Evolutionary conservation across 163 green algal genomes (phyloP).

Genomic region (Scenedesmus sp.): DNA sequence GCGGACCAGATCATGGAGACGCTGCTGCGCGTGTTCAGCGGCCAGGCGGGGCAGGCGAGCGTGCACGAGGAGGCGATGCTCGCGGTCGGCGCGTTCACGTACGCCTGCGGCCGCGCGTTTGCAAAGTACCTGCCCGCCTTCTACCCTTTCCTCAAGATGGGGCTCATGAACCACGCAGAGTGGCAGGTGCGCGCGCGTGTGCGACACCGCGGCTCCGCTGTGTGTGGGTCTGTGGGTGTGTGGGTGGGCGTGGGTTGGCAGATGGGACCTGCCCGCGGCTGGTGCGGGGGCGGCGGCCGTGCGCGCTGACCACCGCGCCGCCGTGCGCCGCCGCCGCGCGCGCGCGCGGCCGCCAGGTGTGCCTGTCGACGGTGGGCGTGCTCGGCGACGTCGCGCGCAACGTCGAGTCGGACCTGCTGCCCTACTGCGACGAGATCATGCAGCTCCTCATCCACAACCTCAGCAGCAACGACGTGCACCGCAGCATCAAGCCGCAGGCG

Average conservation of each 20-base stretch:
- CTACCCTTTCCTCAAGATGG: constrained; percentile 86
- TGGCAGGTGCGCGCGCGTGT: constrained; percentile 54
- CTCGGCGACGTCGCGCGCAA: constrained; percentile 92
- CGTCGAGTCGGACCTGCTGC: constrained; percentile 79
- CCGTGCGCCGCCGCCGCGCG: constrained; percentile 51
- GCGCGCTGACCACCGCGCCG: constrained; percentile 47
- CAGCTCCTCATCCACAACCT: constrained; percentile 81
- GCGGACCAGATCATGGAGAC: constrained; percentile 82
- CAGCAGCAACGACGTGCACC: constrained; percentile 81
- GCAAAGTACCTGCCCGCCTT: constrained; percentile 89
- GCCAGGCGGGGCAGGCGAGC: constrained; percentile 45
- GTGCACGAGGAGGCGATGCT: constrained; percentile 98
- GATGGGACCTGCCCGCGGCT: background rate
- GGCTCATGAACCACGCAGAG: constrained; percentile 88
- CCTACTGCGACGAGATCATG: constrained; percentile 90
- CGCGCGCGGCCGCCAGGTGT: no score
- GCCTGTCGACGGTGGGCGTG: constrained; percentile 90
- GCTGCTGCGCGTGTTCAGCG: constrained; percentile 66
- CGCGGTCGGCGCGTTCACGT: constrained; percentile 91
- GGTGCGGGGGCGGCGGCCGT: background rate
- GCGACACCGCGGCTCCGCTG: background rate
- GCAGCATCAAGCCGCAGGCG: constrained; percentile 91
- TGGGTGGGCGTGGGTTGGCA: no score
- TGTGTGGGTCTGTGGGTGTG: no score
- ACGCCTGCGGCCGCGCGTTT: constrained; percentile 81